Evolutionary conservation across 2,329 filamentous ascomycete species (phyloP), one percentile per base, ranked within the genome.

Genomic region (Trichoderma semiorbis): DNA sequence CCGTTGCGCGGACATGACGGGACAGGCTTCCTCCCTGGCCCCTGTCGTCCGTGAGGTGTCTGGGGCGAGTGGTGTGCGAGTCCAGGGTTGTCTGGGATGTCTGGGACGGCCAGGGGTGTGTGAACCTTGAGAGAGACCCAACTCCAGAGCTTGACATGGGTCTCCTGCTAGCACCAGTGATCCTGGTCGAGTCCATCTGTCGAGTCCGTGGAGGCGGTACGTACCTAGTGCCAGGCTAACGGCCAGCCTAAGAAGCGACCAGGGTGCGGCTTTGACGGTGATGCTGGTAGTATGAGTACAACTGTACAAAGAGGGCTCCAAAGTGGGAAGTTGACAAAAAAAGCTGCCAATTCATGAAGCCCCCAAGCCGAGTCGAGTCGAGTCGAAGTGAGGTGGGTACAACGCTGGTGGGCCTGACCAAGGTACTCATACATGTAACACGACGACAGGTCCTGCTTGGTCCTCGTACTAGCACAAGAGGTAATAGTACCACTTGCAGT

Each of bases 1-100:
- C 66, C 72, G 71, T 73, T 73, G 71, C 71, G 71, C 71, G 71
- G 71, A 63, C 66, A 71, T 71, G 70, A 68, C 70, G 70, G 71
- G 71, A 64, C 66, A 70, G 58, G 65, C 71, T 67, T 66, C 53
- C 61, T 67, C 71, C 65, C 66, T 62, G 71, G 58, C 71, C 71
- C 66, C 71, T 72, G 71, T 72, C 66, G 71, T 57, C 71, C 71
- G 71, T 70, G 66, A 72, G 65, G 65, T 72, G 65, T 72, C 71
- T 72, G 66, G 57, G 70, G 70, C 64, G 71, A 72, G 66, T 69
- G 64, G 64, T 71, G 69, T 71, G 64, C 28, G 30, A 68, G 63
- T 67, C 58, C 50, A 63, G 57, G 61, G 24, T 18, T 30, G 65
- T 43, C 26, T 14, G n/a, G 43, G 66, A 57, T 57, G 64, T 67